Evolutionary conservation across 768 basidiomycete genomes (phyloP), one percentile per base, ranked within the genome.

Genomic region (Coprinellus aureogranulatus): DNA sequence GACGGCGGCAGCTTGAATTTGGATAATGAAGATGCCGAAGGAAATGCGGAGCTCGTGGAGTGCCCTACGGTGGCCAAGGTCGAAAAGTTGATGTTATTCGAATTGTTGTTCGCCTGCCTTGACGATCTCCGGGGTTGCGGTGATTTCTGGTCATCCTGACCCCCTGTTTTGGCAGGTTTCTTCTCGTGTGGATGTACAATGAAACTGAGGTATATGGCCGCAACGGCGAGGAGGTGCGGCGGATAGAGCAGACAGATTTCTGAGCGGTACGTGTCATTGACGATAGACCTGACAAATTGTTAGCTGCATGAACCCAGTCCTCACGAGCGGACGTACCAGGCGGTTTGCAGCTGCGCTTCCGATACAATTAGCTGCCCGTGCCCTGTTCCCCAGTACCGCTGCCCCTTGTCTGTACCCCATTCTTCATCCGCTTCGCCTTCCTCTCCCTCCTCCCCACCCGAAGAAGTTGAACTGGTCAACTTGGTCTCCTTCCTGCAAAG

Each of bases 201-300:
- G 66, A 93, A 86, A 0, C 91, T 89, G 58, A 98, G 84, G 74
- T 94, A 97, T 55, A 99, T 83, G 0, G 92, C 90, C 0, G 95
- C 88, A 66, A 98, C 83, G 22, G 96, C 94, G 62, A 98, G 91
- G 55, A 98, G 77, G 68, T 98, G 94, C 0, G 97, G 97, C 0
- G 97, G 95, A 68, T 98, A 89, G 27, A 97, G 72, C n/a, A 99
- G 85, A 67, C 92, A 94, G 20, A 99, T 77, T 55, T 95, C 91
- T 4, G 92, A 94, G 53, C 95, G 86, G 67, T 94, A 98, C 0
- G 91, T 94, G 70, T 98, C 96, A 73, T 98, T 99, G 67, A 99
- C 85, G 68, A 98, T 86, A 68, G 94, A 94, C 92, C 94, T 97
- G 60, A 27, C 27, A 20, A 16, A 4, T 20, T 4, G 28, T 50